These are phyloP conservation scores for Rhodamnia argentea DNA, from an alignment of 345 rosid species.

Conservation along the genomic window DNA sequence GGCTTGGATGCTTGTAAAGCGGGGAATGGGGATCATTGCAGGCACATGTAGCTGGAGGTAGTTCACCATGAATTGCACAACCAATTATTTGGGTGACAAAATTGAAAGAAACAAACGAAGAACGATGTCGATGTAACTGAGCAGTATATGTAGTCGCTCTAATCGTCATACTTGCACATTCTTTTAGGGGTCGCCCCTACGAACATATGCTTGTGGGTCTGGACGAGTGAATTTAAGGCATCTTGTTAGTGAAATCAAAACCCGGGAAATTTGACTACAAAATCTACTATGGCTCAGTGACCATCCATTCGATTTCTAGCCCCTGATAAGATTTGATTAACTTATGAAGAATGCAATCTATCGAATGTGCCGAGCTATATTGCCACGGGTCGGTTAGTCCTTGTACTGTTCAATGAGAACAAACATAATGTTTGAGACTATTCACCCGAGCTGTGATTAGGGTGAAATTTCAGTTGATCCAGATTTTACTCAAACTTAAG, in stretches of 20 bases:
- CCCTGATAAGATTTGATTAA: background rate
- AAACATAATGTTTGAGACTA: background rate
- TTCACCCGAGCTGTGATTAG: background rate
- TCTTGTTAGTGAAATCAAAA: background rate
- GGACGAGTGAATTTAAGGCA: background rate
- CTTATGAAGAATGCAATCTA: background rate
- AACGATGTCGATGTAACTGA: background rate
- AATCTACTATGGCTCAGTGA: background rate
- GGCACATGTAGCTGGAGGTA: background rate
- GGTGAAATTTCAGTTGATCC: background rate
- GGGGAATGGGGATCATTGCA: background rate
- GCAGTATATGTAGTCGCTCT: background rate
- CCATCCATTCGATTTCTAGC: fast-evolving
- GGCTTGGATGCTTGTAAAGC: background rate
- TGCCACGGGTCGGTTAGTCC: background rate
- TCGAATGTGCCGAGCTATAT: background rate
- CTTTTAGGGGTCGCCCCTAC: background rate
- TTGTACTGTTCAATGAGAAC: background rate
- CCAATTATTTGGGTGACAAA: background rate
- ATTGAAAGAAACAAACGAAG: background rate
- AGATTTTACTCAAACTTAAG: background rate
- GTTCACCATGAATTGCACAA: background rate
- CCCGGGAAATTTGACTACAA: background rate
- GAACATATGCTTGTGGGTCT: background rate
- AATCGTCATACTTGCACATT: background rate